These are phyloP conservation scores for Oligophagozyma castellii DNA, from an alignment of 1,139 yeast genomes.

Conservation along the genomic window DNA sequence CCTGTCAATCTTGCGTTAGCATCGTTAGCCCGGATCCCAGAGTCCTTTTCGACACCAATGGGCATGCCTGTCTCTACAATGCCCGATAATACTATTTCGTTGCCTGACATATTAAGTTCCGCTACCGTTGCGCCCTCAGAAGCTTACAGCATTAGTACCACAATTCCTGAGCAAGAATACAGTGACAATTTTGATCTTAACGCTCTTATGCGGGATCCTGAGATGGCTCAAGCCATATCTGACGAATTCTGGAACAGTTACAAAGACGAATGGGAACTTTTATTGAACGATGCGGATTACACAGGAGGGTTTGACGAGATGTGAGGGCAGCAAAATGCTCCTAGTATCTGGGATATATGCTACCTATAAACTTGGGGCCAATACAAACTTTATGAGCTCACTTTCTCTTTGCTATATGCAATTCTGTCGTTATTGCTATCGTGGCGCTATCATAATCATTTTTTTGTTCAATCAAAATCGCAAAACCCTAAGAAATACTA, in stretches of 20 bases:
- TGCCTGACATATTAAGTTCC: neutral
- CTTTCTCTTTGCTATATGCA: no score
- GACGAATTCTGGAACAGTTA: constrained; percentile 15
- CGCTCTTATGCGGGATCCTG: no score
- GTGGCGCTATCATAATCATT: no score
- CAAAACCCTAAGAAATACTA: no score
- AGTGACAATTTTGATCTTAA: neutral
- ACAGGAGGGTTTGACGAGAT: neutral
- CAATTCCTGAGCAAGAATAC: neutral
- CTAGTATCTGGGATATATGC: no score
- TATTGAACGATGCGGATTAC: constrained; percentile 6
- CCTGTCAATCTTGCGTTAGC: no score
- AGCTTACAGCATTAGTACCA: neutral
- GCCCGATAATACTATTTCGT: neutral
- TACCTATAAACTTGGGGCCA: no score
- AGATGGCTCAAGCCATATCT: constrained; percentile 7
- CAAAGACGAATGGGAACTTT: constrained; percentile 11
- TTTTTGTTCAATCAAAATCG: no score
- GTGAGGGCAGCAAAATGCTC: no score
- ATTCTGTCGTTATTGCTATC: no score
- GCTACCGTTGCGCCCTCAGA: neutral
- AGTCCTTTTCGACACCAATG: neutral
- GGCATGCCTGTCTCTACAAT: neutral
- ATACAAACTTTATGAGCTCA: no score
- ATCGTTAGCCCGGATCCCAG: no score